A percentile compares a stretch with the other conserved stretches of the same genome.
Conservation (phyloP, 805 yeast genomes). For the Candida tammaniensis region DNA sequence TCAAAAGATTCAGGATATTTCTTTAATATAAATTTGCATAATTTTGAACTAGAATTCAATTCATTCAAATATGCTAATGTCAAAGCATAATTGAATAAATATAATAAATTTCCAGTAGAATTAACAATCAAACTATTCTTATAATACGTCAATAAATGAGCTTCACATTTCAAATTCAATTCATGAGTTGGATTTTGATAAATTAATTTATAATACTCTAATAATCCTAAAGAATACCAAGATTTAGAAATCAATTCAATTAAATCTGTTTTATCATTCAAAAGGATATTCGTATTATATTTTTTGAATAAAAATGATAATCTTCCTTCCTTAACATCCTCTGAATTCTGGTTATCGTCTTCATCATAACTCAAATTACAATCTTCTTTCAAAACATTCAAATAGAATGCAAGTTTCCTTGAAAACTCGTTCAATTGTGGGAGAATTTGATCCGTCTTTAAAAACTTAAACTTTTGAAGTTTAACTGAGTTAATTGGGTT, state of each 20-base stretch:
- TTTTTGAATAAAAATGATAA: slow-evolving; percentile 35
- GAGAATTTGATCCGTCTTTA: slow-evolving; percentile 20
- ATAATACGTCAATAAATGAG: slow-evolving; percentile 21
- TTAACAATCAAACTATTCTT: slow-evolving; percentile 36
- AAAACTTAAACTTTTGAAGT: slow-evolving; percentile 24
- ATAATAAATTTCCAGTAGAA: slow-evolving; percentile 28
- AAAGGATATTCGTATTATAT: slow-evolving; percentile 30
- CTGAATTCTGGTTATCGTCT: slow-evolving; percentile 8
- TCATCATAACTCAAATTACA: slow-evolving; percentile 30
- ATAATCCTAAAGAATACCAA: slow-evolving; percentile 37
- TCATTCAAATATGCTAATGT: slow-evolving; percentile 44
- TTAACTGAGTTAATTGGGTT: slow-evolving; percentile 34
- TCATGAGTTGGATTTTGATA: slow-evolving; percentile 23
- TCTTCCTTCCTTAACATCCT: slow-evolving; percentile 15
- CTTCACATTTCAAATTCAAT: slow-evolving; percentile 15
- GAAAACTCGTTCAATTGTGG: slow-evolving; percentile 17
- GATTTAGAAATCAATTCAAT: slow-evolving; percentile 30
- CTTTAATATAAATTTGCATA: slow-evolving; percentile 49
- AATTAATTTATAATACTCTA: slow-evolving; percentile 24
- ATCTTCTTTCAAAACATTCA: slow-evolving; percentile 19
- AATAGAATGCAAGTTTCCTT: slow-evolving; percentile 21
- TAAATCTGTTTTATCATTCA: slow-evolving; percentile 24
- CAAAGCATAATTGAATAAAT: slow-evolving; percentile 45
- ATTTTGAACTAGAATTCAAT: slow-evolving; percentile 40
- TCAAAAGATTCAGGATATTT: slow-evolving; percentile 54